These are phyloP conservation scores for Kwoniella europaea DNA, from an alignment of 768 basidiomycete species.

Conservation along the genomic window DNA sequence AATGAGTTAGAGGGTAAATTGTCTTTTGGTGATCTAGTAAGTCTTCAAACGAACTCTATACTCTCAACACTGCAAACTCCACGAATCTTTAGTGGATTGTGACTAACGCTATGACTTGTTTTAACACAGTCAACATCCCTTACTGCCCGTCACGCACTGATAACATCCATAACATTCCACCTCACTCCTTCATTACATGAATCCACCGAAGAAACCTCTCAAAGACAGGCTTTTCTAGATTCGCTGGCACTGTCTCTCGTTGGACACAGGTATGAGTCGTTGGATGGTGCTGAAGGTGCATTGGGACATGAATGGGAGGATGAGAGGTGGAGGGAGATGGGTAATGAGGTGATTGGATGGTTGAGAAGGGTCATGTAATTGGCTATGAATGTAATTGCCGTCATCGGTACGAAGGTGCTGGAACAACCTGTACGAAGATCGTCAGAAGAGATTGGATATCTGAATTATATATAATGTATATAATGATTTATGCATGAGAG, in stretches of 20 bases:
- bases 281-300: constrained; percentile 35
- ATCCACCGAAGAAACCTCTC: constrained; percentile 3
- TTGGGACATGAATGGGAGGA: constrained; percentile 7
- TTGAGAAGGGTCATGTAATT: constrained; percentile 41
- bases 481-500: constrained; percentile 4
- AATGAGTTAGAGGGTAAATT: constrained; percentile 63
- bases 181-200: constrained; percentile 18
- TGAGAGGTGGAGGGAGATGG: constrained; percentile 13
- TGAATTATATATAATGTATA: neutral
- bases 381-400: neutral
- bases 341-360: constrained; percentile 37
- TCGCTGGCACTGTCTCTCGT: constrained; percentile 34
- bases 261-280: constrained; percentile 39
- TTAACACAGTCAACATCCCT: constrained; percentile 36
- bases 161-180: constrained; percentile 40
- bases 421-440: no score
- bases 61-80: no score
- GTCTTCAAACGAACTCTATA: constrained; percentile 31
- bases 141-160: constrained; percentile 47
- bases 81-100: no score
- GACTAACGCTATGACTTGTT: no score
- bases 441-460: no score
- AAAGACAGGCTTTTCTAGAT: constrained; percentile 36
- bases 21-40: constrained; percentile 61
- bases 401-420: no score